Evolutionary conservation across 208 protist genomes (phyloP), one percentile per base, ranked within the genome.

Genomic region (Porcisia deanei): DNA sequence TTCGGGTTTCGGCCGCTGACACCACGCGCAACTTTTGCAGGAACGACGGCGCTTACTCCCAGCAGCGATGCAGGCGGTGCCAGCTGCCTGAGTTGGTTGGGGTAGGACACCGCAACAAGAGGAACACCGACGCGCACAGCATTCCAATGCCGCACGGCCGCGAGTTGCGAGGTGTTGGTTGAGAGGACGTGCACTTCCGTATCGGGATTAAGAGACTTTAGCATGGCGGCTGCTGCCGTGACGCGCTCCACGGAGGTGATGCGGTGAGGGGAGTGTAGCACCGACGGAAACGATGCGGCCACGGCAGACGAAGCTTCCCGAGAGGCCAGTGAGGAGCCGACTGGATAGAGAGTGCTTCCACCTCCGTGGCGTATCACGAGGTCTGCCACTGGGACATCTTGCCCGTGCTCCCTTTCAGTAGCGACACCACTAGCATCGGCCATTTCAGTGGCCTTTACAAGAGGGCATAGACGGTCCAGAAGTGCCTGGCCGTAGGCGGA

Each of bases 201-300:
- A 59, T 96, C 91, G n/a, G 90, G 88, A 76, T 96, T 97, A 37
- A 97, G 82, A 45, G 86, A 84, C 69, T 97, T 96, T 7, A 97
- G 79, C 93, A 97, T 97, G 14, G 84, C 87, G 18, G 91, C 93
- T 34, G 96, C 93, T 14, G 93, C 85, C 30, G 93, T 76, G 20
- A 95, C 91, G 18, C 91, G 85, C 73, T 95, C 90, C 5, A 86
- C 80, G 1, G 91, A 89, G 10, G 85, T 92, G 55, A 97, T 75
- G 30, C 88, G 90, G 34, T 83, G 71, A 3, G 75, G 58, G 1
- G 77, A 69, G 41, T 82, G 58, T 63, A 93, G 67, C 43, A 91
- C 73, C 25, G 75, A 39, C 16, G 73, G 45, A 10, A 72, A 39
- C 20, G 60, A 7, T 0, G 74, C 69, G 34, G 49, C 10, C 47